These are phyloP conservation scores for Tephrocybe rancida DNA, from an alignment of 768 basidiomycete species.

Conservation along the genomic window DNA sequence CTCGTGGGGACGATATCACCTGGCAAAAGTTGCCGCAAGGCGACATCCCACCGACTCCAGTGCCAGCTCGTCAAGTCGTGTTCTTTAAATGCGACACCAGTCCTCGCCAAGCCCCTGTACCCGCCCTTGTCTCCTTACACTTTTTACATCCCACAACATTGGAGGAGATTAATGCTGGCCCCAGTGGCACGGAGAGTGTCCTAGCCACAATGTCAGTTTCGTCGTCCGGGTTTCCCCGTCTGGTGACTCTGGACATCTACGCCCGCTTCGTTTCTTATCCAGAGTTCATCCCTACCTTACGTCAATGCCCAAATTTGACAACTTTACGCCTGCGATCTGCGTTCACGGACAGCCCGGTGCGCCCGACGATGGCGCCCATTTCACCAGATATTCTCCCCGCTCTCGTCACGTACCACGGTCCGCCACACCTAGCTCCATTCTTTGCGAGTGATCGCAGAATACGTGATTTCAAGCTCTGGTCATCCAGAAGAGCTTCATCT, in stretches of 20 bases:
- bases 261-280: constrained; percentile 14
- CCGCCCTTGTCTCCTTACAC: constrained; percentile 6
- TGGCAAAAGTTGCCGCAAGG: constrained; percentile 6
- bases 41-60: constrained; percentile 6
- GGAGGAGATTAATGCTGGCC: constrained; percentile 16
- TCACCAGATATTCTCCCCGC: constrained; percentile 11
- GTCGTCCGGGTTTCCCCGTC: constrained; percentile 7
- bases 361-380: constrained; percentile 7
- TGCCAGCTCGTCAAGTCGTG: constrained; percentile 16
- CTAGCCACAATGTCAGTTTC: constrained; percentile 9
- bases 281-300: constrained; percentile 17
- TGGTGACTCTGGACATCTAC: constrained; percentile 17
- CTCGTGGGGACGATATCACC: constrained; percentile 12
- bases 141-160: constrained; percentile 15
- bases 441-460: constrained; percentile 17
- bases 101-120: constrained; percentile 6
- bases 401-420: constrained; percentile 22
- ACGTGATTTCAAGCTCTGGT: constrained; percentile 20
- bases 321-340: constrained; percentile 20
- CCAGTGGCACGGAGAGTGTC: constrained; percentile 19
- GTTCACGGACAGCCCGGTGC: constrained; percentile 9
- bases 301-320: constrained; percentile 15
- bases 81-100: constrained; percentile 17
- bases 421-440: constrained; percentile 9
- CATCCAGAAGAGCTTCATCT: constrained; percentile 17